A percentile compares a stretch with the other conserved stretches of the same genome.
phyloP scores from a whole-genome alignment of 768 basidiomycete species.

The Tephrocybe sp. region DNA sequence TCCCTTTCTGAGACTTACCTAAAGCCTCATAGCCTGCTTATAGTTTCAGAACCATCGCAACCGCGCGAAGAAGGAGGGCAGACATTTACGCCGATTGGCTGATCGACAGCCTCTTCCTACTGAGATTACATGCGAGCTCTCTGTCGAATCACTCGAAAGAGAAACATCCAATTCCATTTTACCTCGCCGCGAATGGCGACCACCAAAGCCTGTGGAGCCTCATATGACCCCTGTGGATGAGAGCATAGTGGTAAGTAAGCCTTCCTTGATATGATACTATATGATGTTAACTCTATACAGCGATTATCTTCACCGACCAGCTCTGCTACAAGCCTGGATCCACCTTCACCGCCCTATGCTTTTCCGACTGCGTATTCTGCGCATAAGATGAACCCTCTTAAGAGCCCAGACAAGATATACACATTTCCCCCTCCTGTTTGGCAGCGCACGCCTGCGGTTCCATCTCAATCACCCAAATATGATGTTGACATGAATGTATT shows the following conservation, averaged over 20 bases:
- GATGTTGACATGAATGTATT: constrained; percentile 5
- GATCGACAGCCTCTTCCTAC: constrained; percentile 18
- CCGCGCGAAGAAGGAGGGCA: constrained; percentile 33
- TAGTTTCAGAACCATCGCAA: constrained; percentile 57
- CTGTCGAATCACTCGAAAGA: constrained; percentile 21
- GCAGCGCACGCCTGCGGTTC: constrained; percentile 23
- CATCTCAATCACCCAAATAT: neutral
- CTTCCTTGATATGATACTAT: no score
- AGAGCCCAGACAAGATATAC: constrained; percentile 2
- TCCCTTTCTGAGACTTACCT: neutral
- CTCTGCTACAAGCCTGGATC: no score
- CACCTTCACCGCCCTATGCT: constrained; percentile 13
- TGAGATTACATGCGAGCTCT: no score
- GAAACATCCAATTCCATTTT: constrained; percentile 25
- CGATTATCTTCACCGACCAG: no score
- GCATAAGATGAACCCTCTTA: constrained; percentile 16
- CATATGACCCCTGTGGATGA: constrained; percentile 7
- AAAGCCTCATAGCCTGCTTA: neutral
- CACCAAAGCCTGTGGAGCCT: constrained; percentile 5
- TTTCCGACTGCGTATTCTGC: constrained; percentile 21
- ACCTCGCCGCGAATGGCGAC: constrained; percentile 13
- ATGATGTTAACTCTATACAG: no score
- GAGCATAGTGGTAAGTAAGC: neutral
- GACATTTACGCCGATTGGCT: constrained; percentile 16
- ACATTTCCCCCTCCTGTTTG: constrained; percentile 29